Conservation (phyloP, 257 asterid genomes). For the Solanum paucissectum region DNA sequence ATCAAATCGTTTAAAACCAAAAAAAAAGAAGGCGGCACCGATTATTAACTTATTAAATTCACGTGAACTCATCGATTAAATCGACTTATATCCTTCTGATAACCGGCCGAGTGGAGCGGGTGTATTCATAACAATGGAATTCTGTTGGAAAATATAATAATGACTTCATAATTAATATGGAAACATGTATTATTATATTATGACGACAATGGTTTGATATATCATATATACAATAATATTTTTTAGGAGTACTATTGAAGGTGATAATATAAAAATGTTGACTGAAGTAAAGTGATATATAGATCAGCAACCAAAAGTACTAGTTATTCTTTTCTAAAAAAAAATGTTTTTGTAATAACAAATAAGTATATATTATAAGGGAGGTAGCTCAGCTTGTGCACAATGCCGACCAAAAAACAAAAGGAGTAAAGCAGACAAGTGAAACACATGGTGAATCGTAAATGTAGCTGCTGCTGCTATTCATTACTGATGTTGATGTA, state of each 20-base stretch:
- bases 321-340: not conserved
- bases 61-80: not conserved
- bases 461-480: not conserved
- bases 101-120: not conserved
- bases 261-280: not conserved
- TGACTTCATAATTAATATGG: not conserved
- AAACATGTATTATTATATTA: not conserved
- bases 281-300: not conserved
- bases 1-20: not conserved
- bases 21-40: too few species aligned
- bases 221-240: not conserved
- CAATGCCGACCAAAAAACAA: constrained; percentile 23
- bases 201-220: not conserved
- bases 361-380: not conserved
- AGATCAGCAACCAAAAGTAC: not conserved
- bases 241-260: not conserved
- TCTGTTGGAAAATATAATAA: not conserved
- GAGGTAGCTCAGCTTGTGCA: not conserved
- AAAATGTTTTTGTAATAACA: not conserved
- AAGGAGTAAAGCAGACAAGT: constrained; percentile 24
- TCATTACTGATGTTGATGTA: not conserved
- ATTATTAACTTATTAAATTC: not conserved
- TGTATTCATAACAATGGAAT: not conserved
- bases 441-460: constrained; percentile 18
- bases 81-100: too few species aligned